A percentile compares a stretch with the other conserved stretches of the same genome.
Conservation (phyloP, 352 stramenopile genomes). For the Pythium utonaiense region DNA sequence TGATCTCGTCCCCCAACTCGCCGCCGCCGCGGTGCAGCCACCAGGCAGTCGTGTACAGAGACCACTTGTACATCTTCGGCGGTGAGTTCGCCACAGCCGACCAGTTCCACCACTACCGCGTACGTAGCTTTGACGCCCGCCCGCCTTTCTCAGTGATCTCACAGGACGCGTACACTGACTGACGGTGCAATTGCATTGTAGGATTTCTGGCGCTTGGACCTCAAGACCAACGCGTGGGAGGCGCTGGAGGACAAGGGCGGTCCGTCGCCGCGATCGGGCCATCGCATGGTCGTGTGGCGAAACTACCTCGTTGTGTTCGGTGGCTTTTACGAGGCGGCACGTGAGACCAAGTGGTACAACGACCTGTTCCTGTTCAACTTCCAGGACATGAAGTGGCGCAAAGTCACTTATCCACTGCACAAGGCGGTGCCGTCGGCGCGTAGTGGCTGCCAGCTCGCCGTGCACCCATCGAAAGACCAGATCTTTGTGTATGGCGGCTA, state of each 20-base stretch:
- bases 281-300: conserved; percentile 93
- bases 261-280: conserved; percentile 82
- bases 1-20: conserved; percentile 87
- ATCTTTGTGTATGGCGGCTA: conserved; percentile 96
- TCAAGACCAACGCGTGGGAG: conserved; percentile 94
- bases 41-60: conserved; percentile 91
- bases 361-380: conserved; percentile 93
- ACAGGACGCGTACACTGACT: no score
- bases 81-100: conserved; percentile 95
- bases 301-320: conserved; percentile 97
- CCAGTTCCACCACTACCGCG: conserved; percentile 97
- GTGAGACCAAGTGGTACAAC: conserved; percentile 94
- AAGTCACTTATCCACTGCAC: conserved; percentile 65
- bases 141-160: neutral
- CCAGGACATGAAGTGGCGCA: conserved; percentile 87
- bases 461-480: conserved; percentile 84
- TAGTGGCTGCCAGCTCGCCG: conserved; percentile 80
- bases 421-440: conserved; percentile 59
- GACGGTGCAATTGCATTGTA: conserved; percentile 9
- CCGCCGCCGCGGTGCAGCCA: conserved; percentile 93
- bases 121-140: conserved; percentile 26
- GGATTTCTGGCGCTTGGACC: conserved; percentile 90
- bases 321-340: conserved; percentile 95
- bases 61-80: conserved; percentile 96
- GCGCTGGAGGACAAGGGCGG: conserved; percentile 86